These are phyloP conservation scores for Lipomyces yamanashiensis DNA, from an alignment of 805 yeast species.

Conservation along the genomic window DNA sequence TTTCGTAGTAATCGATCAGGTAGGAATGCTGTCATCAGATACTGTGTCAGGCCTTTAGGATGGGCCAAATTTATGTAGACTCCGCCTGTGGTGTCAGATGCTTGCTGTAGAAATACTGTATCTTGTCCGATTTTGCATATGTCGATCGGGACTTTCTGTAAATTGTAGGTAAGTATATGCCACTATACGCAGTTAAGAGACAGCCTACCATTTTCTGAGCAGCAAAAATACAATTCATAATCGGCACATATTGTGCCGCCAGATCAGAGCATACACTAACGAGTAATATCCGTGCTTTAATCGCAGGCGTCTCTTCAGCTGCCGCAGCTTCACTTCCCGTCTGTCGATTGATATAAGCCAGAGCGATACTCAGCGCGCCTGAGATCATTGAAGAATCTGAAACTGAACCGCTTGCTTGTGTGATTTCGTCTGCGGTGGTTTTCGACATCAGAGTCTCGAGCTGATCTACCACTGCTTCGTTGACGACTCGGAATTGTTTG, in stretches of 20 bases:
- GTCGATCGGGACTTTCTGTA: conserved; percentile 74
- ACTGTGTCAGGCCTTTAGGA: conserved; percentile 80
- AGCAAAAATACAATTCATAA: conserved; percentile 94
- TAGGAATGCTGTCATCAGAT: conserved; percentile 72
- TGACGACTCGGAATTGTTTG: conserved; percentile 79
- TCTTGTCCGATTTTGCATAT: conserved; percentile 72
- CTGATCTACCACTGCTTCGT: conserved; percentile 69
- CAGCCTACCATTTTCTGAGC: conserved; percentile 74
- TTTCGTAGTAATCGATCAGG: conserved; percentile 83
- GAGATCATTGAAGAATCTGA: conserved; percentile 56
- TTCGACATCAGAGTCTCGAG: conserved; percentile 55
- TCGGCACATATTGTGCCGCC: conserved; percentile 82
- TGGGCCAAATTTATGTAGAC: conserved; percentile 71
- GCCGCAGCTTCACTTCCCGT: conserved; percentile 4
- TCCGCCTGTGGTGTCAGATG: conserved; percentile 93
- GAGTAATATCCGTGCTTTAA: conserved; percentile 69
- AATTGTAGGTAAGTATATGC: background rate
- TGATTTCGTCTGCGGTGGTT: conserved; percentile 42
- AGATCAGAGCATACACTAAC: conserved; percentile 73
- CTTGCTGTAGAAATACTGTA: conserved; percentile 90
- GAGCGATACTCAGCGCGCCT: conserved; percentile 81
- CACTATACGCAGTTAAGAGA: background rate
- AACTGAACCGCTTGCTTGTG: conserved; percentile 16
- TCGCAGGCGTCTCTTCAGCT: conserved; percentile 35
- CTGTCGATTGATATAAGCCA: conserved; percentile 69